Evolutionary conservation across 306 rosid genomes (phyloP).

Genomic region (Dalbergia cochinchinensis): DNA sequence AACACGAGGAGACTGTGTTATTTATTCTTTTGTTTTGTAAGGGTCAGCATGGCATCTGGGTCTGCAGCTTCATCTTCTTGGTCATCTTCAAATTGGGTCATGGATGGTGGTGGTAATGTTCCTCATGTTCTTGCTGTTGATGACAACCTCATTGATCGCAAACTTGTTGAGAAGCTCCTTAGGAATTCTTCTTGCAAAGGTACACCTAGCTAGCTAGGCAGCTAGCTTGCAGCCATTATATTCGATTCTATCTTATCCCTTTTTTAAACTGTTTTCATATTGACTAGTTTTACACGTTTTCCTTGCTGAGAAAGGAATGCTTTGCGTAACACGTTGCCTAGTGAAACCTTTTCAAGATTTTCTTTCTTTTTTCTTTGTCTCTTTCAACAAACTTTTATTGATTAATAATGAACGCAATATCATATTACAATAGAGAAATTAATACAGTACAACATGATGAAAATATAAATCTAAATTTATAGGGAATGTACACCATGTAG

Average conservation of each 20-base stretch:
- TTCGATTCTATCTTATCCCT: background rate
- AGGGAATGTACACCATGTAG: too few relatives aligned
- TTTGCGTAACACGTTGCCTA: background rate
- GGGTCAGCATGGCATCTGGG: slow-evolving; percentile 54
- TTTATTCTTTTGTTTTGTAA: slow-evolving; percentile 8
- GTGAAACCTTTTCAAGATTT: background rate
- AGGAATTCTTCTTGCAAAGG: slow-evolving; percentile 88
- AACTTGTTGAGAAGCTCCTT: slow-evolving; percentile 84
- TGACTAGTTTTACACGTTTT: slow-evolving; percentile 25
- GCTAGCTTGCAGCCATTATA: background rate
- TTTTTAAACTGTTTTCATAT: background rate
- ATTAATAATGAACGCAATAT: too few relatives aligned
- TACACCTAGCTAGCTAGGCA: background rate
- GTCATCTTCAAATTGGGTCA: slow-evolving; percentile 59
- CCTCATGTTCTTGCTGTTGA: slow-evolving; percentile 98
- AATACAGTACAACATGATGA: too few relatives aligned
- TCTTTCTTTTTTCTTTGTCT: background rate
- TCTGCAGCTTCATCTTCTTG: slow-evolving; percentile 48
- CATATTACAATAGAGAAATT: too few relatives aligned
- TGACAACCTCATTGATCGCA: slow-evolving; percentile 82
- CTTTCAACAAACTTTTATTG: too few relatives aligned
- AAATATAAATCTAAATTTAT: too few relatives aligned
- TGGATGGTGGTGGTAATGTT: slow-evolving; percentile 61
- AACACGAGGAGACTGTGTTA: background rate
- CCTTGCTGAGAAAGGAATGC: background rate